Evolutionary conservation across 352 stramenopile species (phyloP).

Genomic region (Lagenidium giganteum): DNA sequence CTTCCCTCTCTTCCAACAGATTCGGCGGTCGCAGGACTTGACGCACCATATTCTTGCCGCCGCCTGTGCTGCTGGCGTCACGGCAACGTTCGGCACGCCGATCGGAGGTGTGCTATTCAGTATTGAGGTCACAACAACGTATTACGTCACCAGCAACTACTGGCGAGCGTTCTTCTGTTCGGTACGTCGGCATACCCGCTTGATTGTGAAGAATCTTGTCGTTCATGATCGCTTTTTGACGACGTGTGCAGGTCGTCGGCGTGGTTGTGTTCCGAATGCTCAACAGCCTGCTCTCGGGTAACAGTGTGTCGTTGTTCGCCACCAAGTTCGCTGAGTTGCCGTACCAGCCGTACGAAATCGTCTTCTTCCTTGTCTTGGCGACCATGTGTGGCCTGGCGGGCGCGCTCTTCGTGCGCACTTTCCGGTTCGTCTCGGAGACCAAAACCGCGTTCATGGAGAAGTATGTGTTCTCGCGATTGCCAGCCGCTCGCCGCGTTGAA

Average conservation of each 20-base stretch:
- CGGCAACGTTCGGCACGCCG: constrained; percentile 67
- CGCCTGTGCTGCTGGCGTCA: constrained; percentile 71
- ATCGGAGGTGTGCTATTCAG: constrained; percentile 77
- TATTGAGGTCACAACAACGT: constrained; percentile 82
- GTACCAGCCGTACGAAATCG: constrained; percentile 72
- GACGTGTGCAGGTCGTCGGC: constrained; percentile 46
- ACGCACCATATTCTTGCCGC: constrained; percentile 67
- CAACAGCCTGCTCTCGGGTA: constrained; percentile 51
- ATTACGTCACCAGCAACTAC: constrained; percentile 88
- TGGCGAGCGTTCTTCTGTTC: constrained; percentile 89
- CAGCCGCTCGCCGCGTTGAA: constrained; percentile 18
- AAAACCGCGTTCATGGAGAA: constrained; percentile 36
- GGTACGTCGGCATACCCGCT: constrained; percentile 4
- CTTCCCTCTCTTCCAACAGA: constrained; percentile 54
- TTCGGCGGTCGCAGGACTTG: constrained; percentile 48
- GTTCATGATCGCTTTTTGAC: background rate
- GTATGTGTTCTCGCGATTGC: constrained; percentile 20
- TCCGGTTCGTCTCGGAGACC: constrained; percentile 39
- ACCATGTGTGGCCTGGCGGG: constrained; percentile 80
- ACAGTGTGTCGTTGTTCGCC: constrained; percentile 71
- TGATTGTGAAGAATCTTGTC: too few species aligned
- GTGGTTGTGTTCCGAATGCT: constrained; percentile 82
- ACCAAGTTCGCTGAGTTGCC: constrained; percentile 68
- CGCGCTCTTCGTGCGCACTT: constrained; percentile 69
- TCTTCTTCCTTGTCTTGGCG: constrained; percentile 74